Evolutionary conservation across 345 rosid species (phyloP).

Genomic region (Syzygium oleosum): DNA sequence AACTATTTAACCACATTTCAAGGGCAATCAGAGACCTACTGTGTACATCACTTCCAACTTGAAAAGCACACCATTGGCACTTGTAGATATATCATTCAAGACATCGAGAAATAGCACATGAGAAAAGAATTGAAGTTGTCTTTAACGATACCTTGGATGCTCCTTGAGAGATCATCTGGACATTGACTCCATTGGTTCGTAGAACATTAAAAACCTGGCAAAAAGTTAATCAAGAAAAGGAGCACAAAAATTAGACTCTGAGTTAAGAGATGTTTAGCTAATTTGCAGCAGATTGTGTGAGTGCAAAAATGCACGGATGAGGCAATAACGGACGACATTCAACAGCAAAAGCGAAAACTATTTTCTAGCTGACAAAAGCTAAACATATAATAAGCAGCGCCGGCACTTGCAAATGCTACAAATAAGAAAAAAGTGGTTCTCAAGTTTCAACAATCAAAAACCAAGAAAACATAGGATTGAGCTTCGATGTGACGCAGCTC

Average conservation of each 20-base stretch:
- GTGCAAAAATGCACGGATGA: background rate
- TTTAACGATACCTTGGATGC: constrained; percentile 77
- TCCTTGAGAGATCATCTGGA: constrained; percentile 99
- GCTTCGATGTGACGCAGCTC: background rate
- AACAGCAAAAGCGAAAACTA: background rate
- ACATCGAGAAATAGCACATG: background rate
- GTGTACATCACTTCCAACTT: background rate
- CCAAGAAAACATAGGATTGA: background rate
- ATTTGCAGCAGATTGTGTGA: background rate
- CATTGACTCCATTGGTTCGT: constrained; percentile 75
- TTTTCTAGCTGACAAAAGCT: background rate
- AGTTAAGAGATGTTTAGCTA: background rate
- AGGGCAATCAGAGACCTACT: background rate
- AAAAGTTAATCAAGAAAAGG: background rate
- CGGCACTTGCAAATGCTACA: background rate
- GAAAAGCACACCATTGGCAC: background rate
- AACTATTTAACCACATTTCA: background rate
- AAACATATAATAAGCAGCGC: background rate
- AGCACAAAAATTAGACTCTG: background rate
- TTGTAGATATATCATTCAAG: background rate
- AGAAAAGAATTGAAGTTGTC: background rate
- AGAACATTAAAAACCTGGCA: constrained; percentile 82
- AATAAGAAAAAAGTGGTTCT: background rate
- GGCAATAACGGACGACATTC: background rate
- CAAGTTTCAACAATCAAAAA: background rate